A percentile compares a stretch with the other conserved stretches of the same genome.
phyloP scores from a whole-genome alignment of 2,329 filamentous ascomycete genomes.

The Sporothrix brasiliensis region DNA sequence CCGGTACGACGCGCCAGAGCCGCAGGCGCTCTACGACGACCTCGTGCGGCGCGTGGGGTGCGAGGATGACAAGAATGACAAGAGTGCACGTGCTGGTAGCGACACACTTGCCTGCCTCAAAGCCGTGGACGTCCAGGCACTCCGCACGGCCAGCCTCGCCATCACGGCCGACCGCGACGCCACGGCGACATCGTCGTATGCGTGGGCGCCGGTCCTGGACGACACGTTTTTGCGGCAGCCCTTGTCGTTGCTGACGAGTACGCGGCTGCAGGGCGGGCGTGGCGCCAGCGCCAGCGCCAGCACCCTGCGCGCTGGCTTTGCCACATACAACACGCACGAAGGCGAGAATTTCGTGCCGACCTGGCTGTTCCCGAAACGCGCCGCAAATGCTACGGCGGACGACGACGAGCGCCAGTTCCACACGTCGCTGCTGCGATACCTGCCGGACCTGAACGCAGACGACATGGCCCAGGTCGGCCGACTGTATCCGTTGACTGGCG shows the following conservation, averaged over 20 bases:
- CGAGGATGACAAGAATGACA: slow-evolving; percentile 35
- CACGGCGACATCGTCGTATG: slow-evolving; percentile 56
- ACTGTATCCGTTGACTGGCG: slow-evolving; percentile 54
- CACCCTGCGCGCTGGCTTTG: slow-evolving; percentile 46
- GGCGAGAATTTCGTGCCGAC: slow-evolving; percentile 64
- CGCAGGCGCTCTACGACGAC: slow-evolving; percentile 54
- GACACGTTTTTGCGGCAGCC: slow-evolving; percentile 53
- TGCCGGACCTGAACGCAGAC: slow-evolving; percentile 50
- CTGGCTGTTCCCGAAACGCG: slow-evolving; percentile 45
- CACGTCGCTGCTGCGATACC: slow-evolving; percentile 56
- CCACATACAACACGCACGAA: slow-evolving; percentile 66
- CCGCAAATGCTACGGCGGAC: slow-evolving; percentile 39
- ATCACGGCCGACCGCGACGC: slow-evolving; percentile 56
- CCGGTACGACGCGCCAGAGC: slow-evolving; percentile 52
- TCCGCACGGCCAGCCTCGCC: slow-evolving; percentile 55
- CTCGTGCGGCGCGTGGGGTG: slow-evolving; percentile 55
- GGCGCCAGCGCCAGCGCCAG: slow-evolving; percentile 38
- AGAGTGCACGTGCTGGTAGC: too few species aligned
- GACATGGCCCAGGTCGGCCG: slow-evolving; percentile 48
- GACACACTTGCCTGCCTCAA: slow-evolving; percentile 58
- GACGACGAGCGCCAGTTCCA: slow-evolving; percentile 51
- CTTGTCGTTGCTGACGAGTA: slow-evolving; percentile 45
- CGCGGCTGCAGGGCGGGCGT: slow-evolving; percentile 36
- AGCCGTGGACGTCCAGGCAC: slow-evolving; percentile 53
- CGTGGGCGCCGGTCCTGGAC: slow-evolving; percentile 65